Percentiles rank a stretch among this genome's conserved stretches.
Evolutionary conservation across 306 rosid species (phyloP).

Genomic region (Arachis stenosperma): DNA sequence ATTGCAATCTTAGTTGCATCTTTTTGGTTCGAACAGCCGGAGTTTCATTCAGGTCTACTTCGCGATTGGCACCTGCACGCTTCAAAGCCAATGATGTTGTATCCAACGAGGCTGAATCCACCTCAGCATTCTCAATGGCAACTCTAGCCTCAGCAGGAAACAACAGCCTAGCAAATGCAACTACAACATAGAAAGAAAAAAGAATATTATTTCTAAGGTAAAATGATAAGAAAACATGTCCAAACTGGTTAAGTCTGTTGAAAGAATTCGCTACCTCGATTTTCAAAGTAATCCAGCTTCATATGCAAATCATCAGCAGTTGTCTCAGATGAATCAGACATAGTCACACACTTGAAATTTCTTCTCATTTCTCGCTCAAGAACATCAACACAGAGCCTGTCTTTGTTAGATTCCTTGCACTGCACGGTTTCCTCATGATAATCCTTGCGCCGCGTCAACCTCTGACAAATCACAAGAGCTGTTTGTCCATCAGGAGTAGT

Average conservation of each 20-base stretch:
- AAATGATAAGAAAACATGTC: conserved; percentile 1
- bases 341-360: conserved; percentile 53
- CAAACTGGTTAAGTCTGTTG: conserved; percentile 13
- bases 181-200: conserved; percentile 53
- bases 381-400: conserved; percentile 81
- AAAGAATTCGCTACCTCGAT: conserved; percentile 65
- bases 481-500: conserved; percentile 74
- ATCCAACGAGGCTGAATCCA: conserved; percentile 44
- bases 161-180: conserved; percentile 70
- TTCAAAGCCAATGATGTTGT: conserved; percentile 37
- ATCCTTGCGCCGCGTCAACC: conserved; percentile 84
- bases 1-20: conserved; percentile 56
- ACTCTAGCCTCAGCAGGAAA: conserved; percentile 89
- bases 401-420: conserved; percentile 78
- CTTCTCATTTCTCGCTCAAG: conserved; percentile 85
- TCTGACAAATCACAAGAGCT: conserved; percentile 82
- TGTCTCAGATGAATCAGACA: conserved; percentile 50
- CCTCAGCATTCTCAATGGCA: conserved; percentile 81
- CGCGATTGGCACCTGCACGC: conserved; percentile 52
- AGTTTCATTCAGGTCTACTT: conserved; percentile 85
- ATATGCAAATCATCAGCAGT: conserved; percentile 63
- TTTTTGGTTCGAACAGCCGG: conserved; percentile 63
- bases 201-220: conserved; percentile 18
- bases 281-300: conserved; percentile 72
- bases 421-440: conserved; percentile 50